phyloP scores from a whole-genome alignment of 805 yeast genomes.

The Candida ficus region DNA sequence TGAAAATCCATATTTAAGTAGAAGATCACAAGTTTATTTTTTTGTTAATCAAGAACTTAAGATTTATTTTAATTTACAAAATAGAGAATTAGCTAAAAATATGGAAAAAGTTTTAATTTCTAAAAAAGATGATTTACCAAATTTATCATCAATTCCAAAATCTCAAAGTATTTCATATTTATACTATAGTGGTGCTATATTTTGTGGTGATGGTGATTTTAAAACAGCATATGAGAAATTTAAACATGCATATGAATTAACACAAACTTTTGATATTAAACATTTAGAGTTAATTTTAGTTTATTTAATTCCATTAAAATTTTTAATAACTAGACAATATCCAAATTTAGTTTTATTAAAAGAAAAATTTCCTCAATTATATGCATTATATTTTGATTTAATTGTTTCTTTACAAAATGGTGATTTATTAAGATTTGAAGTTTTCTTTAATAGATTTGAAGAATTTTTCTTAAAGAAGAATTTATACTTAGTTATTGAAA shows the following conservation, averaged over 20 bases:
- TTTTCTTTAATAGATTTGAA: conserved; percentile 39
- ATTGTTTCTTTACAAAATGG: conserved; percentile 39
- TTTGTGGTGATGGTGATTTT: conserved; percentile 61
- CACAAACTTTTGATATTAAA: conserved; percentile 10
- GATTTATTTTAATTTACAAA: conserved; percentile 60
- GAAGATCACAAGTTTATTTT: conserved; percentile 61
- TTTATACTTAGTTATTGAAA: conserved; percentile 54
- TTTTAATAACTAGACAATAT: conserved; percentile 41
- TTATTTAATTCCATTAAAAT: conserved; percentile 58
- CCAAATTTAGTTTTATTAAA: conserved; percentile 41
- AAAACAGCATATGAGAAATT: conserved; percentile 46
- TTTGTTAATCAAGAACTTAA: conserved; percentile 67
- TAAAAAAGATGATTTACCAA: conserved; percentile 48
- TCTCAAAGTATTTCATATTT: conserved; percentile 55
- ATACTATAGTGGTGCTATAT: conserved; percentile 65
- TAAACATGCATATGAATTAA: conserved; percentile 35
- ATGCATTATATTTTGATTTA: conserved; percentile 34
- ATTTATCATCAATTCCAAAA: conserved; percentile 36
- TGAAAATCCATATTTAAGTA: conserved; percentile 41
- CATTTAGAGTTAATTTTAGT: conserved; percentile 40
- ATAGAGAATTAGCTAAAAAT: conserved; percentile 68
- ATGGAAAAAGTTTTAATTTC: conserved; percentile 64
- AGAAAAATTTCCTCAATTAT: conserved; percentile 35
- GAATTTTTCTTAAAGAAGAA: conserved; percentile 48
- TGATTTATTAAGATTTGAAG: conserved; percentile 47